These are phyloP conservation scores for Phytopythium mirpurense DNA, from an alignment of 352 stramenopile genomes.

Conservation along the genomic window DNA sequence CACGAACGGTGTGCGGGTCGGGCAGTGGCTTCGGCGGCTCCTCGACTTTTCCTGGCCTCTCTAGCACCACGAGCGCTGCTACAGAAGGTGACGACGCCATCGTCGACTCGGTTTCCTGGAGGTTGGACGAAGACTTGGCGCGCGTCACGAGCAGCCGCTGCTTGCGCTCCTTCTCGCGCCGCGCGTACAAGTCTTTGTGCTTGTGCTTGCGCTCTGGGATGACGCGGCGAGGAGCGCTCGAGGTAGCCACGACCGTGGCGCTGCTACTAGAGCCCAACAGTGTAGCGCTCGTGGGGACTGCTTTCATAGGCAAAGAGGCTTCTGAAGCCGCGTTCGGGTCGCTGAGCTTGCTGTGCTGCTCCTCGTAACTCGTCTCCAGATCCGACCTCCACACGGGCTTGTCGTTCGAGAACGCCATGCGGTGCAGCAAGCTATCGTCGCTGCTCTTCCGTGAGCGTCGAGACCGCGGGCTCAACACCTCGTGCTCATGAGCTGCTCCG, in stretches of 20 bases:
- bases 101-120: not conserved
- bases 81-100: not conserved
- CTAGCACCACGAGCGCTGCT: not conserved
- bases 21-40: not conserved
- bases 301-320: too few species aligned
- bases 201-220: slow-evolving; percentile 61
- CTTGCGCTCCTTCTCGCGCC: slow-evolving; percentile 47
- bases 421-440: slow-evolving; percentile 43
- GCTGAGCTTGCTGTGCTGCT: slow-evolving; percentile 9
- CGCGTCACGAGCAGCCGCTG: slow-evolving; percentile 25
- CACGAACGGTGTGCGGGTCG: not conserved
- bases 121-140: not conserved
- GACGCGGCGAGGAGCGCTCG: slow-evolving; percentile 8
- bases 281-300: too few species aligned
- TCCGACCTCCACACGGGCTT: slow-evolving; percentile 48
- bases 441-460: slow-evolving; percentile 41
- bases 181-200: slow-evolving; percentile 52
- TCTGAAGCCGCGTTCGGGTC: not conserved
- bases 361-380: slow-evolving; percentile 47
- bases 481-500: slow-evolving; percentile 1
- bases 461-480: slow-evolving; percentile 11
- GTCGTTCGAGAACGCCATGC: slow-evolving; percentile 40
- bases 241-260: not conserved
- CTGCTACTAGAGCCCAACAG: not conserved
- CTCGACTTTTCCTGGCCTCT: not conserved